phyloP scores from a whole-genome alignment of 352 stramenopile species.

The Elongisporangium undulatum region DNA sequence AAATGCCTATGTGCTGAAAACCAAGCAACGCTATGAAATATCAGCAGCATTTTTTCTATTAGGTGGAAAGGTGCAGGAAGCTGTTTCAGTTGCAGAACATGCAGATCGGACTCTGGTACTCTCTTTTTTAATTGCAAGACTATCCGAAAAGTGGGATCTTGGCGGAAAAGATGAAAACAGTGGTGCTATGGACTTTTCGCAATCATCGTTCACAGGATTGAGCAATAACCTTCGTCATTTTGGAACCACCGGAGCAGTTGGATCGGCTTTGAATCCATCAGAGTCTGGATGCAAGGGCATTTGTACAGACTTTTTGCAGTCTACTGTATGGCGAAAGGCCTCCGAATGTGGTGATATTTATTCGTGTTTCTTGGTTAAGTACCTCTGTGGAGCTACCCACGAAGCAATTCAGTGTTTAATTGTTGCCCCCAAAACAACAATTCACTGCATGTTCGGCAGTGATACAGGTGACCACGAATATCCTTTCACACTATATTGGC shows the following conservation, averaged over 20 bases:
- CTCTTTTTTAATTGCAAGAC: conserved; percentile 72
- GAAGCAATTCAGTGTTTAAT: conserved; percentile 47
- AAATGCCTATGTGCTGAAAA: conserved; percentile 87
- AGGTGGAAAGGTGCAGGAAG: conserved; percentile 71
- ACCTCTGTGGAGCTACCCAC: conserved; percentile 42
- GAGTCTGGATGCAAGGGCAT: conserved; percentile 26
- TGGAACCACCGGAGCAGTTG: conserved; percentile 3
- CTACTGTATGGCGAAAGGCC: conserved; percentile 43
- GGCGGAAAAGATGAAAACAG: conserved; percentile 19
- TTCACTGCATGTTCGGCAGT: conserved; percentile 55
- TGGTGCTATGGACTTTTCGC: conserved; percentile 16
- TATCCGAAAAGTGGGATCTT: conserved; percentile 76
- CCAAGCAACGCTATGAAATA: conserved; percentile 77
- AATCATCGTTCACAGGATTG: conserved; percentile 54
- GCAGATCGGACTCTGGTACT: conserved; percentile 69
- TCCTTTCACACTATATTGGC: conserved; percentile 59
- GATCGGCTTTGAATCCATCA: neutral
- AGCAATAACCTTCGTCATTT: conserved; percentile 39
- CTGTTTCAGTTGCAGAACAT: conserved; percentile 67
- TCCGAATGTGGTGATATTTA: conserved; percentile 61
- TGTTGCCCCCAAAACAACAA: conserved; percentile 34
- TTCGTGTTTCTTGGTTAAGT: conserved; percentile 72
- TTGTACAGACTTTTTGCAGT: conserved; percentile 61
- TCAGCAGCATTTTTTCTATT: conserved; percentile 84
- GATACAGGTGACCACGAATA: conserved; percentile 4